Conservation (phyloP, 805 yeast genomes). For the Starmerella floris region DNA sequence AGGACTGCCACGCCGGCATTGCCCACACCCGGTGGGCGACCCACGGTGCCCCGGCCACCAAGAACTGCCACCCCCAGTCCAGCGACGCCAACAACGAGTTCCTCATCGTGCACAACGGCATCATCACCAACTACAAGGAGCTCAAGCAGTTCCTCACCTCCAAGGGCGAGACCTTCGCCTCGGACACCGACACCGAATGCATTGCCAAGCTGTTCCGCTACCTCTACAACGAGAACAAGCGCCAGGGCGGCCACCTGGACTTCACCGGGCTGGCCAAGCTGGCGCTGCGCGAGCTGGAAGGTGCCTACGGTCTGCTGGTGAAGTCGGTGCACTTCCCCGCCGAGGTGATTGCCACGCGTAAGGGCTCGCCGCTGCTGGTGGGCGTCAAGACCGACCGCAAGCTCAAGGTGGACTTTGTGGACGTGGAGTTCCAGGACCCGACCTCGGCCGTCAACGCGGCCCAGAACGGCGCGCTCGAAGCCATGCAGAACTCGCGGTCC, state of each 20-base stretch:
- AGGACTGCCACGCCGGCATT: conserved; percentile 82
- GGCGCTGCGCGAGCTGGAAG: conserved; percentile 84
- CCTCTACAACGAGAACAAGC: conserved; percentile 72
- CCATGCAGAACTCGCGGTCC: conserved; percentile 39
- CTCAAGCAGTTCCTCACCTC: conserved; percentile 65
- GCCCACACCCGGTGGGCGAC: conserved; percentile 99
- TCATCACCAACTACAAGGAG: conserved; percentile 89
- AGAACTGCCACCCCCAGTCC: conserved; percentile 92
- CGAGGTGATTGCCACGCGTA: conserved; percentile 92
- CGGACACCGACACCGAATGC: conserved; percentile 96
- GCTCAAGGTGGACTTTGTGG: conserved; percentile 94
- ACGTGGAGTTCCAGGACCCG: conserved; percentile 83
- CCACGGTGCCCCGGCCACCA: conserved; percentile 80
- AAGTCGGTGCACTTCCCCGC: conserved; percentile 87
- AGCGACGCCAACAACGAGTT: conserved; percentile 76
- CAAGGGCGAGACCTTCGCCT: conserved; percentile 72
- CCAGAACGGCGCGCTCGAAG: conserved; percentile 21
- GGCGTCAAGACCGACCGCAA: conserved; percentile 92
- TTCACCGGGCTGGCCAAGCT: conserved; percentile 86
- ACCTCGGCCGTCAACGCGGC: conserved; percentile 16
- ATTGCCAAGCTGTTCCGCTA: conserved; percentile 92
- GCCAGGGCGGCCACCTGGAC: conserved; percentile 45
- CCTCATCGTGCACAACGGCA: conserved; percentile 93
- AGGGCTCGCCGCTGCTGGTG: conserved; percentile 91
- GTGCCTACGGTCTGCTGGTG: conserved; percentile 91